Percentiles rank a stretch among this genome's conserved stretches.
These are phyloP conservation scores for Hypoxylon sp. DNA, from an alignment of 2,329 filamentous ascomycete genomes.

Conservation along the genomic window DNA sequence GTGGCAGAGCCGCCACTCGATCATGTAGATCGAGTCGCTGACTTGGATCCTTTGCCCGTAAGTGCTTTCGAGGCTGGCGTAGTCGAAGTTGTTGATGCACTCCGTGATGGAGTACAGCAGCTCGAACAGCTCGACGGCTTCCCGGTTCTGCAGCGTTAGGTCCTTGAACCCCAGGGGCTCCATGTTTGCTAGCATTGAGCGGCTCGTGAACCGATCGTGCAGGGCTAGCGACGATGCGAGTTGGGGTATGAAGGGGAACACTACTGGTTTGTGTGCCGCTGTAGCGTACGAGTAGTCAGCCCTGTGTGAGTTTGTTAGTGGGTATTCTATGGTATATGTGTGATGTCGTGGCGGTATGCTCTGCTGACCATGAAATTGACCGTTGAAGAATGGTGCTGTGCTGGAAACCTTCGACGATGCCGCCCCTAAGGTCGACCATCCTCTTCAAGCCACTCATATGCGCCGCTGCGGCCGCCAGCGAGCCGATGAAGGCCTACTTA, in stretches of 20 bases:
- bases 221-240: constrained; percentile 48
- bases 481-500: constrained; percentile 50
- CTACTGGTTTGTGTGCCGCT: constrained; percentile 47
- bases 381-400: constrained; percentile 51
- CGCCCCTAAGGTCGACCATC: constrained; percentile 52
- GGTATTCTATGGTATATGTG: not conserved
- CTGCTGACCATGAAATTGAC: constrained; percentile 50
- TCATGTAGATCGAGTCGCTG: constrained; percentile 52
- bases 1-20: constrained; percentile 51
- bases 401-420: constrained; percentile 50
- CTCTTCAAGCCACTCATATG: constrained; percentile 52
- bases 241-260: constrained; percentile 51
- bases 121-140: constrained; percentile 50
- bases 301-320: constrained; percentile 42
- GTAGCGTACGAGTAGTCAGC: constrained; percentile 53
- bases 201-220: constrained; percentile 47
- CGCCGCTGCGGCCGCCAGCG: constrained; percentile 48
- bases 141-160: constrained; percentile 46
- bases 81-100: constrained; percentile 52
- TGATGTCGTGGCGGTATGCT: not conserved
- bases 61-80: constrained; percentile 48
- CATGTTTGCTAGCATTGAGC: constrained; percentile 44
- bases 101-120: constrained; percentile 49
- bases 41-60: constrained; percentile 49
- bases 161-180: constrained; percentile 33